Evolutionary conservation across 139 green algal species (phyloP), one percentile per base, ranked within the genome.

Genomic region (Mychonastes homosphaera): DNA sequence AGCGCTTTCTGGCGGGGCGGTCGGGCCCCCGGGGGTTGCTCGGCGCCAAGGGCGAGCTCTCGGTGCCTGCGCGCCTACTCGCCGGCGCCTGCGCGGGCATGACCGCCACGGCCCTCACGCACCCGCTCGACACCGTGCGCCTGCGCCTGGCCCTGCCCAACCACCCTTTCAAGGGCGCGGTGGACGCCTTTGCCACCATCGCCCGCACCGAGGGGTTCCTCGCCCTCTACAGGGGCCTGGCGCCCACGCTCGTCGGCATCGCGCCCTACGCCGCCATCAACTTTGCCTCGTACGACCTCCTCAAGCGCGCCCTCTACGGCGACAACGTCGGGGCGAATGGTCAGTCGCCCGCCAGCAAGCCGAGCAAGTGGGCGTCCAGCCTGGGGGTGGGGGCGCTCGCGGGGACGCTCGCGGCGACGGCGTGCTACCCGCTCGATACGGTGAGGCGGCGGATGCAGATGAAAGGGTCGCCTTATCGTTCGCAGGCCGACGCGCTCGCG

Each of bases 211-310:
- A 96, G 57, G 89, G 89, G 5, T 24, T 79, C 6, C 2, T 64
- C 16, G 75, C 85, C 9, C 76, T 95, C 32, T 95, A 95, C 74
- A 90, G 88, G 69, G 89, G 89, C 3, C 67, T 97, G 12, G 44
- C 75, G n/a, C 88, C 90, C n/a, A 94, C 90, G 0, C 75, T 98
- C 35, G 57, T 95, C 16, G 88, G 87, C 48, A 90, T 96, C 36
- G 90, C 90, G n/a, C 90, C 90, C 18, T 98, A 95, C 59, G 84
- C 90, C 1, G 90, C 90, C 9, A 60, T 95, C 50, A 96, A 98
- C 71, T 97, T 97, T 78, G 82, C 86, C 10, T 78, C 74, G 0
- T 97, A 96, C 50, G 90, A 98, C 76, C 53, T 92, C 44, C 60
- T 86, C 3, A 94, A 92, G 69, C 76, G 81, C 33, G 52, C 57